Evolutionary conservation across 768 basidiomycete species (phyloP).

Genomic region (Pleurotus eryngii): DNA sequence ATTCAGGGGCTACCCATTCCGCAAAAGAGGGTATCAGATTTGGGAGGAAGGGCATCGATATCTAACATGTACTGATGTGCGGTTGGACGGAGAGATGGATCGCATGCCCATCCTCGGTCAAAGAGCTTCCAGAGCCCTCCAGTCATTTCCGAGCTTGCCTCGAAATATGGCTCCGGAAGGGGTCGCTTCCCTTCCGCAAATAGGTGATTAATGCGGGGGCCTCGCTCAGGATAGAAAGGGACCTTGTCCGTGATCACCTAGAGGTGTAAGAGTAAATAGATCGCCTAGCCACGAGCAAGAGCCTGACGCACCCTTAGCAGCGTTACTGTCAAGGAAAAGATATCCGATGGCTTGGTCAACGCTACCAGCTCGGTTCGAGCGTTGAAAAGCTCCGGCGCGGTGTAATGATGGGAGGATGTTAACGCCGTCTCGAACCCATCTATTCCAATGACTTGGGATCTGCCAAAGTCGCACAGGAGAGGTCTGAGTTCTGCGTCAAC

Average conservation of each 20-base stretch:
- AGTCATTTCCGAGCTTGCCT: neutral
- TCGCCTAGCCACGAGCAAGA: neutral
- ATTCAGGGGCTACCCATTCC: no score
- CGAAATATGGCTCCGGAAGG: neutral
- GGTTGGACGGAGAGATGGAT: neutral
- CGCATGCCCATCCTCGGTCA: neutral
- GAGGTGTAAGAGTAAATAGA: neutral
- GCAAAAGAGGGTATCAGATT: no score
- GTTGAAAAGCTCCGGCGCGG: constrained; percentile 14
- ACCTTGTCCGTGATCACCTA: neutral
- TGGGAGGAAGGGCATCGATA: neutral
- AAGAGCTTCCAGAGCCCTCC: neutral
- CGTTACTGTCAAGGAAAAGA: neutral
- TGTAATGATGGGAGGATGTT: constrained; percentile 10
- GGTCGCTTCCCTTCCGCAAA: neutral
- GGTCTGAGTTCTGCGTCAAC: constrained; percentile 11
- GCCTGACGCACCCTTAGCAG: neutral
- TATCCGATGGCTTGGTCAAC: neutral
- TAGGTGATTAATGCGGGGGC: neutral
- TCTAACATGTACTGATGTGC: neutral
- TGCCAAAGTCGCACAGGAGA: constrained; percentile 19
- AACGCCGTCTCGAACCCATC: constrained; percentile 14
- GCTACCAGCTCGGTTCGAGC: neutral
- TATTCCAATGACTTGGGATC: constrained; percentile 12
- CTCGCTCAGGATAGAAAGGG: neutral